Conservation (phyloP, 2,329 filamentous ascomycete genomes). For the Monosporascus cannonballus region DNA sequence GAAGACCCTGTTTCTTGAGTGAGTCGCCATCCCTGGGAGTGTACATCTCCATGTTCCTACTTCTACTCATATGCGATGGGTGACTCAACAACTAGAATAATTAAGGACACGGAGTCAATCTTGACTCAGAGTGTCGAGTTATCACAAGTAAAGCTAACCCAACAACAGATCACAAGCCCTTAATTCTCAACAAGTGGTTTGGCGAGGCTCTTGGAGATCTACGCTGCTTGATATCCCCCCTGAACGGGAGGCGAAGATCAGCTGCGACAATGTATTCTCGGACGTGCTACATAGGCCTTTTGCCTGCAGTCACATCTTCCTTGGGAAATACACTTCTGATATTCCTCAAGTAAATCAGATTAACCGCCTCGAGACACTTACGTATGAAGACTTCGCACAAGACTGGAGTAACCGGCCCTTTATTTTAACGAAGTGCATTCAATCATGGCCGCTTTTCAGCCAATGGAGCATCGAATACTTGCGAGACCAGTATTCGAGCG, state of each 20-base stretch:
- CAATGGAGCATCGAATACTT: constrained; percentile 70
- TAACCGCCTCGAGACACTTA: constrained; percentile 59
- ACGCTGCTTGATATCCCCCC: constrained; percentile 60
- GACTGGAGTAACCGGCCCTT: constrained; percentile 79
- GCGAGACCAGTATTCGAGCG: constrained; percentile 54
- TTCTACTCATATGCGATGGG: not conserved
- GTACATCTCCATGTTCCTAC: not conserved
- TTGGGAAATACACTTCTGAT: constrained; percentile 59
- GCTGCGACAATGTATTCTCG: constrained; percentile 78
- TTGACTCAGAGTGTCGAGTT: not conserved
- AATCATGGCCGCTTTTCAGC: constrained; percentile 70
- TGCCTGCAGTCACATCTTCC: constrained; percentile 71
- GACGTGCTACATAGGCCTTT: constrained; percentile 88
- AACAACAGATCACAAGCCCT: constrained; percentile 24
- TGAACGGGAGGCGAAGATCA: constrained; percentile 49
- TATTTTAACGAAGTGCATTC: constrained; percentile 76
- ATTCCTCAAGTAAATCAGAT: constrained; percentile 76
- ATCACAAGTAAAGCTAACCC: constrained; percentile 8
- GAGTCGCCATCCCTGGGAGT: constrained; percentile 38
- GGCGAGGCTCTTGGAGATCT: constrained; percentile 80
- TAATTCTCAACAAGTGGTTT: constrained; percentile 44
- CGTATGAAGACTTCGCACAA: constrained; percentile 65
- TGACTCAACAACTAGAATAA: not conserved
- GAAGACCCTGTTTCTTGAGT: constrained; percentile 81
- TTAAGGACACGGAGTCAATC: no score